Evolutionary conservation across 768 basidiomycete species (phyloP), one percentile per base, ranked within the genome.

Genomic region (Clitopilus hobsonii): DNA sequence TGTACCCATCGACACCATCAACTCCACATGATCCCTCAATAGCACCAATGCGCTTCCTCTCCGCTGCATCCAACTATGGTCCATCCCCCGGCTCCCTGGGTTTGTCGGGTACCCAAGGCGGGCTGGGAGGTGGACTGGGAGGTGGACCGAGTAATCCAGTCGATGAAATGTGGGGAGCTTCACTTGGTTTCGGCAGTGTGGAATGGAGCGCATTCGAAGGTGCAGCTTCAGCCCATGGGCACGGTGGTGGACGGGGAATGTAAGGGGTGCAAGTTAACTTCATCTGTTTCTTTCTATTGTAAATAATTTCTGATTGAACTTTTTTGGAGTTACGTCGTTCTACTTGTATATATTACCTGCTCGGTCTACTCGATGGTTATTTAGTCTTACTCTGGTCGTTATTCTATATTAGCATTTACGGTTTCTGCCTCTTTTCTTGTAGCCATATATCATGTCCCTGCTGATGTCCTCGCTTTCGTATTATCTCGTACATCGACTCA

Each of bases 161-260:
- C 45, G 86, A 85, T 56, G 84, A 87, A 58, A 85, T 89, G 75
- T 91, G 89, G 88, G 88, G 88, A 38, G 79, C 88, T 14, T 80
- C 84, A 30, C 79, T 85, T 50, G 86, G 86, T 16, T 87, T 91
- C 63, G 88, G 82, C 54, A 85, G 88, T 60, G 82, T 84, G 36
- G 89, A 91, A 69, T 91, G 89, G 86, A 75, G 41, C 22, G 41
- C 41, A 18, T 45, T 45, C 18, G 41, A 45, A 20, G 41, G 41
- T 72, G 36, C 74, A 76, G 56, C 81, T 82, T n/a, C n/a, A n/a
- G n/a, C n/a, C n/a, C n/a, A n/a, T n/a, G n/a, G n/a, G n/a, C n/a
- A n/a, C n/a, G n/a, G n/a, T n/a, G n/a, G n/a, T n/a, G n/a, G n/a
- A n/a, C n/a, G n/a, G n/a, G n/a, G n/a, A n/a, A n/a, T n/a, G n/a